Evolutionary conservation across 441 rosid species (phyloP).

Genomic region (Manihot esculenta): DNA sequence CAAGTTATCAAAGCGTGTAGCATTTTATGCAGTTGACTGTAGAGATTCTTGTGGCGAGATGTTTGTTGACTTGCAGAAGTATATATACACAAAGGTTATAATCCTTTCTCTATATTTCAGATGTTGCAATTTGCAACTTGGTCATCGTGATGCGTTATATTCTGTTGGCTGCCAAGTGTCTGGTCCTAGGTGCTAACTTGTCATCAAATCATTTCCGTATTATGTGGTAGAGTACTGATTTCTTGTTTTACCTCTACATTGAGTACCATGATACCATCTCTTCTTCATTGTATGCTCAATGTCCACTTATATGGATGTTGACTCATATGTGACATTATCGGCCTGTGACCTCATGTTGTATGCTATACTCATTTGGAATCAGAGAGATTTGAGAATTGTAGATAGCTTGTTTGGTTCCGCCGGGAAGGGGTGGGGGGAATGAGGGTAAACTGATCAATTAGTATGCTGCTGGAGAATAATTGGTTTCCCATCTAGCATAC

Average conservation of each 20-base stretch:
- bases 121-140: not conserved
- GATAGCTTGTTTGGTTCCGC: not conserved
- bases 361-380: not conserved
- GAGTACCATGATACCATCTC: not conserved
- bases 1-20: conserved; percentile 63
- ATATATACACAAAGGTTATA: conserved; percentile 57
- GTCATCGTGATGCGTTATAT: not conserved
- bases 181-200: not conserved
- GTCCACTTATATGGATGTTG: not conserved
- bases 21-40: conserved; percentile 77
- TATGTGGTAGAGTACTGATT: not conserved
- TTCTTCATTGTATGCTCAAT: conserved; percentile 4
- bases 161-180: not conserved
- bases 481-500: not conserved
- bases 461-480: not conserved
- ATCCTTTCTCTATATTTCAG: conserved; percentile 7
- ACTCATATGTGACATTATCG: not conserved
- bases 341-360: not conserved
- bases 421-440: no score
- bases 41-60: conserved; percentile 82
- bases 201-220: not conserved
- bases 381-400: not conserved
- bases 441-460: not conserved
- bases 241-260: conserved; percentile 1
- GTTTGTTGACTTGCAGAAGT: conserved; percentile 72